Evolutionary conservation across 352 stramenopile species (phyloP).

Genomic region (Globisporangium paddicum): DNA sequence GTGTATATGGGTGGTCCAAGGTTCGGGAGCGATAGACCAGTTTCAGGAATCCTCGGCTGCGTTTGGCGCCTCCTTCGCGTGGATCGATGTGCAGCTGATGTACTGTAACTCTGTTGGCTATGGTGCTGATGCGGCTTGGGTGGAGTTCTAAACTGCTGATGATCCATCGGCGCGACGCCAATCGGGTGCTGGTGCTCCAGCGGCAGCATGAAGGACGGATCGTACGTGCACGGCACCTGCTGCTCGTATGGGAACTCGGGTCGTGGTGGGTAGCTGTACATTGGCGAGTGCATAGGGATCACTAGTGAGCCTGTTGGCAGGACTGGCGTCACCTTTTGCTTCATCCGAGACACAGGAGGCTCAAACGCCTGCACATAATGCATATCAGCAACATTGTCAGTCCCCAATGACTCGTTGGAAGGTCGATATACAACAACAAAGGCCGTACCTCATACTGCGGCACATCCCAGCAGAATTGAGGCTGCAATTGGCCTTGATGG

Average conservation of each 20-base stretch:
- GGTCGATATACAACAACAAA: too few relatives aligned
- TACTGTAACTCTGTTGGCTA: not conserved
- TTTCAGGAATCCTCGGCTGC: slow-evolving; percentile 5
- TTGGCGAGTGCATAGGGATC: slow-evolving; percentile 11
- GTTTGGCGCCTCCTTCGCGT: slow-evolving; percentile 7
- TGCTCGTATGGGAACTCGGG: not conserved
- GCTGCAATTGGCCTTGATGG: not conserved
- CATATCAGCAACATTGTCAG: not conserved
- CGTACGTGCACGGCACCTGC: not conserved
- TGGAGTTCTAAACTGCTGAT: slow-evolving; percentile 1
- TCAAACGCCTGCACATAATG: not conserved
- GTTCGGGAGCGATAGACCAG: not conserved
- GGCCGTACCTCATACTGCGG: slow-evolving; percentile 12
- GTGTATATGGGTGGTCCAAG: not conserved
- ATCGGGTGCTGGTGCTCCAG: slow-evolving; percentile 4
- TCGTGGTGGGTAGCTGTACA: slow-evolving; percentile 3
- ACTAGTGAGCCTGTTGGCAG: slow-evolving; percentile 1
- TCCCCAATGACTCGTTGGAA: not conserved
- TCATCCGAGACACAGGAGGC: not conserved
- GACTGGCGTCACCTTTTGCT: slow-evolving; percentile 12
- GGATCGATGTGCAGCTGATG: not conserved
- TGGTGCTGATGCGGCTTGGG: not conserved
- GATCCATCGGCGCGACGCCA: slow-evolving; percentile 4
- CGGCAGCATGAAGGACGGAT: slow-evolving; percentile 6
- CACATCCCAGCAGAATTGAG: slow-evolving; percentile 2